Percentiles rank a stretch among this genome's conserved stretches.
These are phyloP conservation scores for Tulasnella sp. DNA, from an alignment of 768 basidiomycete species.

Conservation along the genomic window DNA sequence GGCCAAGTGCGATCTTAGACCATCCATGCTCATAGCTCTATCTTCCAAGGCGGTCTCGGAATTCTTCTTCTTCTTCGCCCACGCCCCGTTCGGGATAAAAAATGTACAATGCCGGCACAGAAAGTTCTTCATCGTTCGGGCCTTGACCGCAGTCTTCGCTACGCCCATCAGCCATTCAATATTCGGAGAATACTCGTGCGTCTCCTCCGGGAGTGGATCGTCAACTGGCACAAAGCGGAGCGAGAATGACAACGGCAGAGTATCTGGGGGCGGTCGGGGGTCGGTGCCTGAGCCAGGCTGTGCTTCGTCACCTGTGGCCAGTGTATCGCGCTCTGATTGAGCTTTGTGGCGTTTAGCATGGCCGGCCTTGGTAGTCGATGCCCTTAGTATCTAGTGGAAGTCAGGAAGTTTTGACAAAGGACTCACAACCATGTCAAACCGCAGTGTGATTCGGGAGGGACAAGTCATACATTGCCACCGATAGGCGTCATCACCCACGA, in stretches of 20 bases:
- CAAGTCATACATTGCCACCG: background rate
- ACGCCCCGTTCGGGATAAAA: too few relatives aligned
- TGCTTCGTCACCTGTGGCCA: background rate
- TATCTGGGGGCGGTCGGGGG: too few relatives aligned
- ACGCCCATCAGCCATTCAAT: background rate
- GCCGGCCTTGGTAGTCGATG: background rate
- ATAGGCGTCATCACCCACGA: background rate
- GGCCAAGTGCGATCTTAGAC: too few relatives aligned
- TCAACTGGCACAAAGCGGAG: background rate
- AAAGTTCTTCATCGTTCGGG: background rate
- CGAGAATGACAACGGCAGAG: background rate
- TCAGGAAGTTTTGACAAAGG: background rate
- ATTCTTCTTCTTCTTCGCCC: too few relatives aligned
- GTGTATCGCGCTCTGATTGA: background rate
- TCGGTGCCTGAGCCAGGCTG: too few relatives aligned
- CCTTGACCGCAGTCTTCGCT: background rate
- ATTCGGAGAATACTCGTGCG: background rate
- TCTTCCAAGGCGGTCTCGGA: too few relatives aligned
- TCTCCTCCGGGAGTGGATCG: background rate
- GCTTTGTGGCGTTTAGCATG: conserved; percentile 5
- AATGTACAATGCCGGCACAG: background rate
- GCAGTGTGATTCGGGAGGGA: background rate
- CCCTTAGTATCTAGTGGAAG: background rate
- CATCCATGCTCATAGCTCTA: too few relatives aligned
- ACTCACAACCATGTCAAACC: background rate